Conservation (phyloP, 371 early-diverging fungal species). For the Apophysomyces trapeziformis region DNA sequence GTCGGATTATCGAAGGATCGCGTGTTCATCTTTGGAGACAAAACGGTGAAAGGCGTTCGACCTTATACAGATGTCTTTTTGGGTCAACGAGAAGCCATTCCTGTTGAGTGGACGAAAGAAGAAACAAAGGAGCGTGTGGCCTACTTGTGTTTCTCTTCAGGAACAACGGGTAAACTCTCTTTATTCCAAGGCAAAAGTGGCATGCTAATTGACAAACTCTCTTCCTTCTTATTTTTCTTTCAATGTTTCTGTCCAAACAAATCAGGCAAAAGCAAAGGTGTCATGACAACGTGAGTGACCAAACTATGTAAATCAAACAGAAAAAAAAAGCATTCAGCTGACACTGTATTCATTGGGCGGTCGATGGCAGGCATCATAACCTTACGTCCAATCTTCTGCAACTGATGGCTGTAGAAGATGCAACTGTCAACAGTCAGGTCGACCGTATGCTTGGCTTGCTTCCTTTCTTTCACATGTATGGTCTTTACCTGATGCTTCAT, state of each 20-base stretch:
- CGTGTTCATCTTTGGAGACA: conserved; percentile 66
- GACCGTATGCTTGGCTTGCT: conserved; percentile 61
- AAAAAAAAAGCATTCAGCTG: not conserved
- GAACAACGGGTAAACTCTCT: conserved; percentile 66
- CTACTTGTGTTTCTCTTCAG: conserved; percentile 83
- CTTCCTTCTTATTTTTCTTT: too few relatives aligned
- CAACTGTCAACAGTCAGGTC: conserved; percentile 19
- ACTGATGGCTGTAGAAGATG: conserved; percentile 30
- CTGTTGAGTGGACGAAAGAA: conserved; percentile 26
- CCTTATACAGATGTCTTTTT: conserved; percentile 33
- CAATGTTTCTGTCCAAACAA: not conserved
- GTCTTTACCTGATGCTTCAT: conserved; percentile 33
- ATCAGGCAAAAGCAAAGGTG: conserved; percentile 71
- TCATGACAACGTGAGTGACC: conserved; percentile 65
- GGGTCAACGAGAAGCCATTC: conserved; percentile 19
- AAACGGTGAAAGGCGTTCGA: conserved; percentile 38
- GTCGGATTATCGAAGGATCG: conserved; percentile 54
- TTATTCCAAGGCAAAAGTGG: not conserved
- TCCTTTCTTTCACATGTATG: conserved; percentile 79
- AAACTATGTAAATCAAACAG: not conserved
- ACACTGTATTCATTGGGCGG: not conserved
- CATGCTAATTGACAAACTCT: too few relatives aligned
- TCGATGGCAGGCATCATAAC: conserved; percentile 64
- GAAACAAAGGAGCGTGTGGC: conserved; percentile 51
- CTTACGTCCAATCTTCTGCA: conserved; percentile 76